These are phyloP conservation scores for Geotrichum citri-aurantii DNA, from an alignment of 1,139 yeast genomes.

Conservation along the genomic window DNA sequence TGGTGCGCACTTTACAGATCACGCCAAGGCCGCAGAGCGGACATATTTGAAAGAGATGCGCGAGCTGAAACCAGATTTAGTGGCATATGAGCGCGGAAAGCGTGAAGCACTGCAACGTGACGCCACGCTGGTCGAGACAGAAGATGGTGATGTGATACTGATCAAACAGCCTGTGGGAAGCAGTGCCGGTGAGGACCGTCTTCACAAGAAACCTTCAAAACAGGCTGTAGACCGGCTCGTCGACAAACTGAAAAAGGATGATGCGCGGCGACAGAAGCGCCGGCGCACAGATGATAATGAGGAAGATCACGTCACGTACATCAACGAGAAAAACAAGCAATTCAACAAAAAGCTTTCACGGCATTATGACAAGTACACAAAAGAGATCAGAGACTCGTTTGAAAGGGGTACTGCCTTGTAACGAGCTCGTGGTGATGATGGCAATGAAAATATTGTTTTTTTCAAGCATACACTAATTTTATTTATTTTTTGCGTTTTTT, in stretches of 20 bases:
- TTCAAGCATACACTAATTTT: background rate
- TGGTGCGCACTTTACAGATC: conserved; percentile 38
- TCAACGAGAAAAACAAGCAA: conserved; percentile 73
- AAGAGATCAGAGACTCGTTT: conserved; percentile 39
- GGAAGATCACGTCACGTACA: conserved; percentile 39
- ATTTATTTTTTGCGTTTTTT: background rate
- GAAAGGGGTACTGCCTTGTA: conserved; percentile 41
- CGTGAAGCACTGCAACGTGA: conserved; percentile 24
- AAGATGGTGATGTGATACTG: conserved; percentile 25
- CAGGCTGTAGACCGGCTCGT: conserved; percentile 42
- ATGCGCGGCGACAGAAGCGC: conserved; percentile 36
- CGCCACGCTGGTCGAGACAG: conserved; percentile 24
- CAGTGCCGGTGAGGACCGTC: conserved; percentile 21
- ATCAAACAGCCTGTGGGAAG: conserved; percentile 21
- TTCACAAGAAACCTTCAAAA: conserved; percentile 36
- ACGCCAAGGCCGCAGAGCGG: conserved; percentile 49
- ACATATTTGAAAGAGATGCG: conserved; percentile 48
- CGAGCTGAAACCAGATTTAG: conserved; percentile 41
- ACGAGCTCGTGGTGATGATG: background rate
- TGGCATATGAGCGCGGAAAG: conserved; percentile 41
- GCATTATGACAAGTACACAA: conserved; percentile 46
- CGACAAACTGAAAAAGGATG: conserved; percentile 38
- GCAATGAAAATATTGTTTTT: background rate
- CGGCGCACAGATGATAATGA: conserved; percentile 35
- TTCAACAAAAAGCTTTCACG: conserved; percentile 69